Conservation (phyloP, 2,329 filamentous ascomycete species). For the Cadophora luteo-olivacea region DNA sequence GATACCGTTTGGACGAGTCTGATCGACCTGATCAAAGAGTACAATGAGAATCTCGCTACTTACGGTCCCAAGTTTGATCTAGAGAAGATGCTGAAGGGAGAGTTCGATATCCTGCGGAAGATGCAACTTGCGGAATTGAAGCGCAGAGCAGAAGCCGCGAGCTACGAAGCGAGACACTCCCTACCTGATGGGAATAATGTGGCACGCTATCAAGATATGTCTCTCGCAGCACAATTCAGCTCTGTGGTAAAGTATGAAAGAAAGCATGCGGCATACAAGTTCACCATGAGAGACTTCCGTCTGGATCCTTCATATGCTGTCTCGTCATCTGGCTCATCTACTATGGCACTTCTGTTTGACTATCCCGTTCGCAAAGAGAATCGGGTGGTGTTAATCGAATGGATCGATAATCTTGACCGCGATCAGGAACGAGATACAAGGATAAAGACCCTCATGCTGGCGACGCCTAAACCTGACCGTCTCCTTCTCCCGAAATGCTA, state of each 20-base stretch:
- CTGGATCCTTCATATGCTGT: conserved; percentile 37
- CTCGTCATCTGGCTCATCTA: conserved; percentile 33
- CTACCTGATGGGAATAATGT: conserved; percentile 21
- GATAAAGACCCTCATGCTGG: conserved; percentile 40
- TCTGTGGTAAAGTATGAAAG: conserved; percentile 37
- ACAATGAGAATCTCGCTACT: conserved; percentile 33
- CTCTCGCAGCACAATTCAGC: conserved; percentile 38
- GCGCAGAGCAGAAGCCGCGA: conserved; percentile 33
- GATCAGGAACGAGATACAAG: conserved; percentile 37
- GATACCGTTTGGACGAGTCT: conserved; percentile 33
- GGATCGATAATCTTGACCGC: conserved; percentile 33
- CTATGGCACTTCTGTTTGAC: conserved; percentile 40
- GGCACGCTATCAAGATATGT: conserved; percentile 31
- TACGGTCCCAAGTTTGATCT: conserved; percentile 35
- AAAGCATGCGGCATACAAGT: conserved; percentile 36
- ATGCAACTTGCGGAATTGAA: conserved; percentile 33
- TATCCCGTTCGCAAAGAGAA: conserved; percentile 40
- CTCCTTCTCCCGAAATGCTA: conserved; percentile 39
- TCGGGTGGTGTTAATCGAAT: conserved; percentile 41
- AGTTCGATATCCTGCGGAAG: conserved; percentile 36
- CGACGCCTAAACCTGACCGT: conserved; percentile 36
- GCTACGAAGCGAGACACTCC: conserved; percentile 35
- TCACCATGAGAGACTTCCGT: conserved; percentile 39
- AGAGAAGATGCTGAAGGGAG: conserved; percentile 34
- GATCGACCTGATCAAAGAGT: conserved; percentile 36